Evolutionary conservation across 805 yeast genomes (phyloP), one percentile per base, ranked within the genome.

Genomic region (Yamadazyma philogaea): DNA sequence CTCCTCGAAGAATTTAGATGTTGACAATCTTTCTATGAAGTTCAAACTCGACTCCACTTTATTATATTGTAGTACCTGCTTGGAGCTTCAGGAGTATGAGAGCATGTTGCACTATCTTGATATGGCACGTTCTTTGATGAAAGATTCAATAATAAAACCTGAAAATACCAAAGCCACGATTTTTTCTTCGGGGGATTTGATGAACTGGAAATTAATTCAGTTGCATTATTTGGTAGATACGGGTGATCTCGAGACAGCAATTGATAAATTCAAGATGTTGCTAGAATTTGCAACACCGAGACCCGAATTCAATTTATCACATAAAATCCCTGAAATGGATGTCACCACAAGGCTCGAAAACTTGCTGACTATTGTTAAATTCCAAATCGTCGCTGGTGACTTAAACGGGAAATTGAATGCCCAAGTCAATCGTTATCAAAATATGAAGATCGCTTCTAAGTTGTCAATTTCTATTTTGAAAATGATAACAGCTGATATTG

Each of bases 381-480:
- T 74, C 39, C 74, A 72, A 33, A 40, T 51, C 18, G 32, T 68
- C 6, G 49, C 68, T 2, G 50, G 69, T 1, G 39, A 48, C 16
- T 47, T 64, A 26, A 55, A 60, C 19, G 39, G 34, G 24, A 34
- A 48, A n/a, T 18, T 35, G 1, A 42, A 47, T 0, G 56, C 61
- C n/a, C 51, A 53, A 32, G 36, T 57, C 2, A 57, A 54, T 6
- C 62, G 76, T 3, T 57, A 68, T 18, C 44, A 45, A 28, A 76
- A 77, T 34, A 56, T 69, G 11, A 81, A 76, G 43, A 63, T 72
- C 8, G 66, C 81, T 1, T 60, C 81, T 2, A 76, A 79, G 47
- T 56, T 83, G 5, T 55, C 78, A 7, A 73, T 75, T 43, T 78
- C 86, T 0, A 57, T 82, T 7, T 43, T 81, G 31, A 75, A 74